A percentile compares a stretch with the other conserved stretches of the same genome.
Conservation (phyloP, 2,329 filamentous ascomycete species). For the Talaromyces rugulosus region DNA sequence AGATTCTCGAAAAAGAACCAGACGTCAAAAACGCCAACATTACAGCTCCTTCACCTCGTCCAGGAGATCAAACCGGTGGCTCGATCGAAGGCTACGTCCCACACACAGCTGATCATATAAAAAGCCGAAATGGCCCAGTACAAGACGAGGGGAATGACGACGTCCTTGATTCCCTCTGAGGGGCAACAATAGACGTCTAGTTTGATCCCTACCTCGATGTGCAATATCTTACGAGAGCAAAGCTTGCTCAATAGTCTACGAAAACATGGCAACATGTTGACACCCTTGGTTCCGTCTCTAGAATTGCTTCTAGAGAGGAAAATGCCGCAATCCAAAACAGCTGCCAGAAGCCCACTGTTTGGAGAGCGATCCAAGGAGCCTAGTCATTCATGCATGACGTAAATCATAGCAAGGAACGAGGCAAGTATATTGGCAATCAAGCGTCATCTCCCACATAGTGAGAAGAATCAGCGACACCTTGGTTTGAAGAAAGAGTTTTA, state of each 20-base stretch:
- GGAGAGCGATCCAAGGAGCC: not conserved
- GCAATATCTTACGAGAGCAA: slow-evolving; percentile 8
- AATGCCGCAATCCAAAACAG: not conserved
- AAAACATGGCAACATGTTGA: slow-evolving; percentile 12
- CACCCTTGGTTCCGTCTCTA: not conserved
- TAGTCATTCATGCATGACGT: not conserved
- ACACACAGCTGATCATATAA: slow-evolving; percentile 11
- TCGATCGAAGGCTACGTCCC: slow-evolving; percentile 42
- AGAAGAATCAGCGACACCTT: slow-evolving; percentile 89
- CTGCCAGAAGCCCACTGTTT: not conserved
- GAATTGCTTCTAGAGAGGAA: not conserved
- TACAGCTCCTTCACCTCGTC: slow-evolving; percentile 28
- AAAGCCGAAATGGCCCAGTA: not conserved
- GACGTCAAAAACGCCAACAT: slow-evolving; percentile 11
- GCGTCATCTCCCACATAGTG: slow-evolving; percentile 61
- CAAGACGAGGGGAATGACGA: slow-evolving; percentile 51
- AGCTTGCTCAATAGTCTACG: slow-evolving; percentile 17
- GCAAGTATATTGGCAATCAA: slow-evolving; percentile 72
- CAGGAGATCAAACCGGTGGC: slow-evolving; percentile 32
- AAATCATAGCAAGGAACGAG: slow-evolving; percentile 7
- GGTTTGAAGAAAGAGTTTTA: slow-evolving; percentile 35
- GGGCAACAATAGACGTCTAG: not conserved
- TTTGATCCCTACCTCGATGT: not conserved
- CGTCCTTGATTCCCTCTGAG: slow-evolving; percentile 22
- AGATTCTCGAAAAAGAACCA: slow-evolving; percentile 29